phyloP scores from a whole-genome alignment of 1,139 yeast genomes.

The Diutina neorugosa region DNA sequence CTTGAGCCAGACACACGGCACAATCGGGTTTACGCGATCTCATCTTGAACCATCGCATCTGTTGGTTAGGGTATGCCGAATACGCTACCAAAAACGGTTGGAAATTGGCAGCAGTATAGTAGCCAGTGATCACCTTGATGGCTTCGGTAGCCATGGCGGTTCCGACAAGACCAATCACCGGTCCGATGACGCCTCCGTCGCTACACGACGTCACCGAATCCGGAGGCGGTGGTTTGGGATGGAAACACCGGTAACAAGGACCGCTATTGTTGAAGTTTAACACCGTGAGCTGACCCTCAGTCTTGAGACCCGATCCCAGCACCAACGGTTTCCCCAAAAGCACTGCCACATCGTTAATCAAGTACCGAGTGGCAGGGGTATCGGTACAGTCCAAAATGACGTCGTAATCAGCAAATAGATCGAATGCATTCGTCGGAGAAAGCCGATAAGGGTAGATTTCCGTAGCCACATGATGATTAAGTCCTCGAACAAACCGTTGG shows the following conservation, averaged over 20 bases:
- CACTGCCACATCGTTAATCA: constrained; percentile 80
- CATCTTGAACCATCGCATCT: constrained; percentile 67
- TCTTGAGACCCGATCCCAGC: constrained; percentile 83
- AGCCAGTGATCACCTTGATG: constrained; percentile 55
- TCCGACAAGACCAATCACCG: constrained; percentile 89
- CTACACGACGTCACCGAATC: constrained; percentile 74
- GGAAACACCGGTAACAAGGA: constrained; percentile 92
- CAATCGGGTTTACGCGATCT: constrained; percentile 55
- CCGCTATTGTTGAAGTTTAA: constrained; percentile 58
- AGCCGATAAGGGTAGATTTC: constrained; percentile 41
- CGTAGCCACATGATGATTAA: constrained; percentile 61
- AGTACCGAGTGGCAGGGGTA: constrained; percentile 76
- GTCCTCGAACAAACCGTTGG: constrained; percentile 28
- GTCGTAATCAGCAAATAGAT: constrained; percentile 53
- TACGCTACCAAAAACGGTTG: constrained; percentile 61
- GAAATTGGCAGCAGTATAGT: constrained; percentile 40
- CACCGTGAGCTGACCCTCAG: constrained; percentile 83
- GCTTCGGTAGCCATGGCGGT: constrained; percentile 82
- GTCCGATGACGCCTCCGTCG: constrained; percentile 94
- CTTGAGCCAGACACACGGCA: constrained; percentile 48
- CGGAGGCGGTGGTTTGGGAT: constrained; percentile 85
- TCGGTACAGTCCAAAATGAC: constrained; percentile 88
- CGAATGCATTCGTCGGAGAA: constrained; percentile 47
- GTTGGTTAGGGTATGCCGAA: constrained; percentile 64
- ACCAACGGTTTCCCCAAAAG: constrained; percentile 58